Evolutionary conservation across 1,284 basidiomycete species (phyloP).

Genomic region (Vanrija sp.): DNA sequence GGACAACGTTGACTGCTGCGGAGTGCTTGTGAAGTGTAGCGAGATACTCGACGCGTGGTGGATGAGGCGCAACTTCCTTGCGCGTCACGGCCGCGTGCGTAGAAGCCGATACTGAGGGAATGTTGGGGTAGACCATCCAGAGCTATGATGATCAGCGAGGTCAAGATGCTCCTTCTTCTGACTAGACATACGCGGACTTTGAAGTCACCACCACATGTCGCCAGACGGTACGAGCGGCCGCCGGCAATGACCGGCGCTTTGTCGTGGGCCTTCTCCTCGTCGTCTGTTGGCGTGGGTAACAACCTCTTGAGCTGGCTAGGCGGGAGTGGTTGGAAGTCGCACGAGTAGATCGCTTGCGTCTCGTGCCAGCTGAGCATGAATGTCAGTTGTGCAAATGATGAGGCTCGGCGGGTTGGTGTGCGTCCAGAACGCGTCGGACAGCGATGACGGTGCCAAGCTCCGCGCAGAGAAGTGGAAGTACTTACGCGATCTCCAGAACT

Average conservation of each 20-base stretch:
- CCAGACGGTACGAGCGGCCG: constrained; percentile 70
- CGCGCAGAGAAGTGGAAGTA: constrained; percentile 1
- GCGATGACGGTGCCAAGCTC: neutral
- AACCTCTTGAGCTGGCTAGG: constrained; percentile 50
- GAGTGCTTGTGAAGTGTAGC: constrained; percentile 91
- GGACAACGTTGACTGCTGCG: constrained; percentile 91
- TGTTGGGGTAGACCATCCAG: constrained; percentile 92
- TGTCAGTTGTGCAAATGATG: neutral
- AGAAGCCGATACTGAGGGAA: constrained; percentile 57
- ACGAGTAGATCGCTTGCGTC: constrained; percentile 82
- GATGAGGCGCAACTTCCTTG: constrained; percentile 54
- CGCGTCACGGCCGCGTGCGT: constrained; percentile 58
- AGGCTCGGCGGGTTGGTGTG: too few relatives aligned
- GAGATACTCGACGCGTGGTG: constrained; percentile 92
- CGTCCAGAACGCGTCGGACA: too few relatives aligned
- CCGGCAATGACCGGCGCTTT: constrained; percentile 30
- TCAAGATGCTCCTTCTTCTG: neutral
- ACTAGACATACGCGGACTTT: constrained; percentile 76
- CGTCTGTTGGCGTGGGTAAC: constrained; percentile 37
- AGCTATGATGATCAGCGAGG: constrained; percentile 55
- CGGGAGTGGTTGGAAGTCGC: constrained; percentile 80
- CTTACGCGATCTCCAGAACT: constrained; percentile 48
- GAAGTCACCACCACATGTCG: constrained; percentile 95
- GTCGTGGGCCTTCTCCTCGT: constrained; percentile 24
- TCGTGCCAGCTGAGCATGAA: constrained; percentile 69